Evolutionary conservation across 331 rosid species (phyloP), one percentile per base, ranked within the genome.

Genomic region (Erythrophleum ivorense): DNA sequence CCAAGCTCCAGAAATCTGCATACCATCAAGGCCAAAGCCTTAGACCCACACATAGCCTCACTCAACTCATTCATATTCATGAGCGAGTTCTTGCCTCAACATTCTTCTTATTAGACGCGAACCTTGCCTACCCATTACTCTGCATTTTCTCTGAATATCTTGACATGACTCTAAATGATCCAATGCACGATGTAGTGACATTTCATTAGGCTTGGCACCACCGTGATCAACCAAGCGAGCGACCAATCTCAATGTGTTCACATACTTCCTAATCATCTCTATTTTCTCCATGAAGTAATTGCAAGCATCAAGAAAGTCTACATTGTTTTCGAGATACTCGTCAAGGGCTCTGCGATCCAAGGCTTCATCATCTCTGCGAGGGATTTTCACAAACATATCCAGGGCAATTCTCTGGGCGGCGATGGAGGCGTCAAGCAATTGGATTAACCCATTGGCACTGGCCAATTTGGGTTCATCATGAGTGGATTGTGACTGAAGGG

Each of bases 1-100:
- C 64, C 72, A 67, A 40, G 76, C 60, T 79, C 84, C 73, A 85
- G 86, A 73, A 73, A 75, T 29, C 19, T 43, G 64, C 88, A 82
- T 16, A 46, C 73, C 59, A 78, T 14, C 29, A 74, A 74, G 31
- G 81, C 86, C 81, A 85, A 69, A 18, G 41, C 81, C 64, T 58
- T 67, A 11, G 88, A 82, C 6, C 81, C 84, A 74, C 78, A 66
- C 73, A 82, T n/a, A 46, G 82, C 70, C 81, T 85, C 86, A 67
- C 78, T 24, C 7, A 85, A 78, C 73, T 78, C 85, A 36, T 52
- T 52, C 57, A 52, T 3, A 66, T 3, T 73, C 83, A 33, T 70
- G 67, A n/a, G 46, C 31, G 3, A 54, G 70, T 14, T 66, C 80
- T 43, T 63, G 79, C 75, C 48, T 78, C 82, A 63, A 63, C 52